Base-by-base conservation (phyloP, 2,329 filamentous ascomycete species). In the Fusarium sp. region DNA sequence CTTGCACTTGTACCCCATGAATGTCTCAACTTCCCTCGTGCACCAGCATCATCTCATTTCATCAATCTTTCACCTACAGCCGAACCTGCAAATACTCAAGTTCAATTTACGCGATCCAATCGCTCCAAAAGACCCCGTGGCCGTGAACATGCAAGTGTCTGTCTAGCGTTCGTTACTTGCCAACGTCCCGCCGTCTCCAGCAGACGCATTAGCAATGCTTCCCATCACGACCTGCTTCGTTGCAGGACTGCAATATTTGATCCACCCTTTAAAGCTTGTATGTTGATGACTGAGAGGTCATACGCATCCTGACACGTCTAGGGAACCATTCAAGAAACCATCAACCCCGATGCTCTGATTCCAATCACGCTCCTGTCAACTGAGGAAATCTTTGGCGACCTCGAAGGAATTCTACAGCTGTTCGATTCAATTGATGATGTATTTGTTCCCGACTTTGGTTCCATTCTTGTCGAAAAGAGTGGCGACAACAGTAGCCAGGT, bases 321-420 rank as follows among this genome's bases (percentile, higher is more conserved):
- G 82, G 83, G 82, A 57, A 78, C 79, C 25, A 83, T 84, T n/a
- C 76, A 83, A 63, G 81, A 83, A 66, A 82, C 79, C 37, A 83
- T 84, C 66, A 80, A 83, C 27, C 79, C 83, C 2, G 82, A 84
- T 62, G 80, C 79, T 56, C 74, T 84, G 18, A 76, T 84, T 21
- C 83, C 83, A 14, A 81, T 84, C 25, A 83, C 82, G 18, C 77
- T 84, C 10, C 77, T 84, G 11, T 79, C 79, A 31, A 80, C 82
- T 1, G 74, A 80, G 9, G 82, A 84, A 70, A 74, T 84, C 49
- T 82, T 80, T 57, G 75, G 75, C 23, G 74, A 82, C n/a, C 67
- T 84, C 5, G 81, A 83, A 10, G 74, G 71, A 9, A 76, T 80
- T 4, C 67, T 84, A 14, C 61, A 77, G 3, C 68, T 80, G 4